Evolutionary conservation across 345 rosid species (phyloP).

Genomic region (thale cress (Arabidopsis thaliana)): DNA sequence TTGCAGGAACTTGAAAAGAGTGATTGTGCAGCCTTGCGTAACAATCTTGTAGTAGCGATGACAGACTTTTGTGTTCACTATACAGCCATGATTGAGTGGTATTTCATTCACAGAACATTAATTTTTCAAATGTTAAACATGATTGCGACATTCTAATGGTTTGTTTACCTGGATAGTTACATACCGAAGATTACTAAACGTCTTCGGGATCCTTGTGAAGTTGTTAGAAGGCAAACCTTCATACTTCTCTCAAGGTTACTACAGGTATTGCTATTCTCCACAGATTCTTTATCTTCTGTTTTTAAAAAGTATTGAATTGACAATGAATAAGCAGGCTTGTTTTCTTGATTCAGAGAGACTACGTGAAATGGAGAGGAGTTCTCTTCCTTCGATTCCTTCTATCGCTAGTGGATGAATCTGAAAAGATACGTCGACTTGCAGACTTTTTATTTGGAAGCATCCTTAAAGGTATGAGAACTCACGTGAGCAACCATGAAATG

Average conservation of each 20-base stretch:
- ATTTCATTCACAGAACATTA: slow-evolving; percentile 44
- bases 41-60: slow-evolving; percentile 86
- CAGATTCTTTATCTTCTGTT: not conserved
- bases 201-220: slow-evolving; percentile 86
- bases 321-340: slow-evolving; percentile 5
- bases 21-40: slow-evolving; percentile 85
- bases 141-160: slow-evolving; percentile 21
- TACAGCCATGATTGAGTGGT: slow-evolving; percentile 95
- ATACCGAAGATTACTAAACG: slow-evolving; percentile 85
- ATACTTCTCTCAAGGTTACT: slow-evolving; percentile 86
- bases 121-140: not conserved
- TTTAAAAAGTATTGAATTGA: not conserved
- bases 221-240: slow-evolving; percentile 93
- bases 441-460: slow-evolving; percentile 89
- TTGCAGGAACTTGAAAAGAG: slow-evolving; percentile 92
- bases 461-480: slow-evolving; percentile 67
- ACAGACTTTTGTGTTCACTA: slow-evolving; percentile 94
- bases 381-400: slow-evolving; percentile 86
- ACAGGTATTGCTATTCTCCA: slow-evolving; percentile 62
- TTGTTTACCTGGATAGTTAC: slow-evolving; percentile 59
- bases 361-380: slow-evolving; percentile 97
- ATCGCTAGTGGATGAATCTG: slow-evolving; percentile 92
- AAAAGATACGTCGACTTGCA: slow-evolving; percentile 84
- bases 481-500: slow-evolving; percentile 6
- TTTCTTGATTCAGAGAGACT: slow-evolving; percentile 73